phyloP scores from a whole-genome alignment of 1,284 basidiomycete species.

The Irpex sp. region DNA sequence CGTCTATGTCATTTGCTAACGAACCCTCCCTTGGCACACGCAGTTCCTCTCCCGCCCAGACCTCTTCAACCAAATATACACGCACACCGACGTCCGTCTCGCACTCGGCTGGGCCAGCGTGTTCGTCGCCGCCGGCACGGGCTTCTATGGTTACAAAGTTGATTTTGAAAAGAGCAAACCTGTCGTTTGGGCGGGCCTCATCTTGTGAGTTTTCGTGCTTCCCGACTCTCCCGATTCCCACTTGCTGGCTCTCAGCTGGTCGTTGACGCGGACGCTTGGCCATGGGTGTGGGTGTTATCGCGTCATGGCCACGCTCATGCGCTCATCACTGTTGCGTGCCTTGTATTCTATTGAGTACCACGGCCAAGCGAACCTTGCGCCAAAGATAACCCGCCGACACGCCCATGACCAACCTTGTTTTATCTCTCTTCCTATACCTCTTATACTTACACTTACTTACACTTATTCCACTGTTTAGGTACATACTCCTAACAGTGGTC shows the following conservation, averaged over 20 bases:
- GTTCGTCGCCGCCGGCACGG: conserved; percentile 75
- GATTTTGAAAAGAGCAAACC: conserved; percentile 86
- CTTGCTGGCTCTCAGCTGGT: too few species aligned
- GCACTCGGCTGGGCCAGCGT: conserved; percentile 82
- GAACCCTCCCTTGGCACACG: too few species aligned
- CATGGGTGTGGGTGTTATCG: background rate
- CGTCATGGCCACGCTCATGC: too few species aligned
- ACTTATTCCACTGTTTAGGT: conserved; percentile 40
- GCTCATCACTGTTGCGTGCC: too few species aligned
- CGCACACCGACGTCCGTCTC: conserved; percentile 84
- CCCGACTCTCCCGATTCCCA: too few species aligned
- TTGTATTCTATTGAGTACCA: too few species aligned
- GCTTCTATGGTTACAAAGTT: conserved; percentile 78
- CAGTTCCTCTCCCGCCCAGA: conserved; percentile 79
- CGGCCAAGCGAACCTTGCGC: too few species aligned
- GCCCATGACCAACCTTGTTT: too few species aligned
- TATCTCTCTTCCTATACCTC: too few species aligned
- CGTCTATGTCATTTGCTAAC: background rate
- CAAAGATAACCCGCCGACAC: too few species aligned
- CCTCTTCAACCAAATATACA: conserved; percentile 80
- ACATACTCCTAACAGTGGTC: conserved; percentile 63
- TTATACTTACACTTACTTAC: background rate
- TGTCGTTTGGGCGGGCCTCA: conserved; percentile 74
- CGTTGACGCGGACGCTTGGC: background rate
- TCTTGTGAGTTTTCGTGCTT: conserved; percentile 51